phyloP scores from a whole-genome alignment of 345 rosid genomes.

The Gossypium longicalyx region DNA sequence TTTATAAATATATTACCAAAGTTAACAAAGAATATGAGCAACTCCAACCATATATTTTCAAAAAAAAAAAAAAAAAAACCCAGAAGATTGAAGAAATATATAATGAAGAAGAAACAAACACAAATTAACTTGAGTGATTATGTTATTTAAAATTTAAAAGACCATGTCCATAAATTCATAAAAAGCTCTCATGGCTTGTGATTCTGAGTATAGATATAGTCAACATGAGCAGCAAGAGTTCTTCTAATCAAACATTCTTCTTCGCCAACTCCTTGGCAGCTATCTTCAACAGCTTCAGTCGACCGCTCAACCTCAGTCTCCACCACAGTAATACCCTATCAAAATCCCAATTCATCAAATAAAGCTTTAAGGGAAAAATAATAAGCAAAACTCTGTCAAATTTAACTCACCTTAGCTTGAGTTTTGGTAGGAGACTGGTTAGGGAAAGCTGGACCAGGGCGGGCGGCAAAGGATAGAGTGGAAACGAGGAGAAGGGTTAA shows the following conservation, averaged over 20 bases:
- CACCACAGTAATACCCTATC: background rate
- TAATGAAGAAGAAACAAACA: background rate
- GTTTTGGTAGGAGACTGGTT: conserved; percentile 20
- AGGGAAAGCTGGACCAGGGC: conserved; percentile 35
- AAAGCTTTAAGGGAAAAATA: background rate
- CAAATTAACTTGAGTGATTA: background rate
- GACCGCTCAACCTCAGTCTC: background rate
- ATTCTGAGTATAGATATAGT: conserved; percentile 55
- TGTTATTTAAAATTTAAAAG: background rate
- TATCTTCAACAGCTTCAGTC: conserved; percentile 26
- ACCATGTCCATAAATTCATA: background rate
- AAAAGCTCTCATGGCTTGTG: conserved; percentile 26
- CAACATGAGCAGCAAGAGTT: conserved; percentile 51
- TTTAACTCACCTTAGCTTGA: conserved; percentile 33
- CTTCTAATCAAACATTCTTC: conserved; percentile 54
- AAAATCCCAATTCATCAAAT: background rate
- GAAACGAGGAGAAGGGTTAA: conserved; percentile 43
- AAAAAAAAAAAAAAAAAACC: background rate
- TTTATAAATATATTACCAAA: no score
- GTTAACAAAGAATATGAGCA: background rate
- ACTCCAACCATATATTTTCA: background rate
- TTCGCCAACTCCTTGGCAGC: conserved; percentile 43
- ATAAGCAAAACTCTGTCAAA: background rate
- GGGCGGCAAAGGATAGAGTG: conserved; percentile 36
- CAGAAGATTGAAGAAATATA: background rate